Conservation (phyloP, 371 early-diverging fungal species). For the Mortierella sp. region DNA sequence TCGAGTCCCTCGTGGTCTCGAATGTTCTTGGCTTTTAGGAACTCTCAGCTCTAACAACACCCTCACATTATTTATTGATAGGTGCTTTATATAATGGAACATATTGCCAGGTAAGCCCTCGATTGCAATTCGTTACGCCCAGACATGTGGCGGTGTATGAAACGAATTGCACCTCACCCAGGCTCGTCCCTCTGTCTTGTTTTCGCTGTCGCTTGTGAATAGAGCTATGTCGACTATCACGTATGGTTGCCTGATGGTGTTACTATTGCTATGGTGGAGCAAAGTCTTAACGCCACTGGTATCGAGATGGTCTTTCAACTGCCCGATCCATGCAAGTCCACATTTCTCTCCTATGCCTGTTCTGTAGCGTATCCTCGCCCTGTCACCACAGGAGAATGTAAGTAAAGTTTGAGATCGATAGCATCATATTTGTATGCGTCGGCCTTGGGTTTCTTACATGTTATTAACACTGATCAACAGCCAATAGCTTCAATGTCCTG, state of each 20-base stretch:
- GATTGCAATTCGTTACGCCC: not conserved
- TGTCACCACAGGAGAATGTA: constrained; percentile 18
- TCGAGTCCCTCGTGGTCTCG: too few relatives aligned
- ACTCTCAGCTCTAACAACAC: not conserved
- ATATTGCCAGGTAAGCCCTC: not conserved
- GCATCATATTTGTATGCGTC: too few relatives aligned
- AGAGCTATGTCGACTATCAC: constrained; percentile 28
- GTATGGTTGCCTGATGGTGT: constrained; percentile 29
- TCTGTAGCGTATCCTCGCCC: constrained; percentile 28
- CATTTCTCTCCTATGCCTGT: constrained; percentile 17
- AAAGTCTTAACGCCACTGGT: not conserved
- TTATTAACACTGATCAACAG: not conserved
- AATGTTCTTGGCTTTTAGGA: too few relatives aligned
- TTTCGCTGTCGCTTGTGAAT: not conserved
- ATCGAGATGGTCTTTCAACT: constrained; percentile 2
- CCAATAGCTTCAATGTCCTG: constrained; percentile 18
- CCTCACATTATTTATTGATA: not conserved
- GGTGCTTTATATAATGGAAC: constrained; percentile 22
- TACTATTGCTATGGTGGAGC: constrained; percentile 11
- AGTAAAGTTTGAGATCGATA: not conserved
- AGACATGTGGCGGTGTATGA: not conserved
- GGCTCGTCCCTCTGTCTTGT: not conserved
- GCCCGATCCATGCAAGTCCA: constrained; percentile 28
- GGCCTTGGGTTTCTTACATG: not conserved
- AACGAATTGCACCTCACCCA: not conserved